Base-by-base conservation (phyloP, 2,329 filamentous ascomycete species). In the Chaetoscypha palmicola region DNA sequence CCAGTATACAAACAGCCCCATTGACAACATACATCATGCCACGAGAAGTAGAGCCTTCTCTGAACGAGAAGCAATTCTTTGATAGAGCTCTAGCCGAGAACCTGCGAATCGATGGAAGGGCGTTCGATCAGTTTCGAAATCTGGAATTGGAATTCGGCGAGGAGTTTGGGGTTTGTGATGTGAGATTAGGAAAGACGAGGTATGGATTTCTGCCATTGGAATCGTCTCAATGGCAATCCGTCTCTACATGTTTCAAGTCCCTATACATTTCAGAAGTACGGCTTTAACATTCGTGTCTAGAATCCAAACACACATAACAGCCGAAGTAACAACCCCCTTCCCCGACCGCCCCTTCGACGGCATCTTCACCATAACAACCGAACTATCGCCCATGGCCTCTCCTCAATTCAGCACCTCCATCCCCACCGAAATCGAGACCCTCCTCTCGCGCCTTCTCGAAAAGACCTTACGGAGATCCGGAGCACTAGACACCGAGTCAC, bases 291-390 rank as follows among this genome's bases (percentile, higher is more conserved):
- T n/a, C n/a, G n/a, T n/a, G n/a, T n/a, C n/a, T 55, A 94, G 90
- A 59, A 78, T 96, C 46, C 70, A 94, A 48, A 88, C 84, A 44
- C 86, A 86, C 50, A 83, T 94, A 47, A 91, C 89, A 2, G 86
- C 89, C 51, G 87, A 95, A 68, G 86, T 97, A 49, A 85, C 86
- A 9, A 80, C 86, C 30, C 91, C 92, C 33, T 87, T 83, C 61
- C 67, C 83, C 41, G 91, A 97, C 67, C 83, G 91, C 51, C 91
- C 90, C 47, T 95, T 95, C 62, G 92, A 97, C 64, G 92, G 92
- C 63, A 77, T 94, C 64, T 97, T 97, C 71, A 89, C 82, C 56
- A 96, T 97, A 62, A 77, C 82, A 42, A 86, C 90, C 43, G 92
- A 97, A 64, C 79, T 98, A 58, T 88, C 85, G 50, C 88, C 91